Evolutionary conservation across 257 asterid species (phyloP).

Genomic region (Salvia rosmarinus): DNA sequence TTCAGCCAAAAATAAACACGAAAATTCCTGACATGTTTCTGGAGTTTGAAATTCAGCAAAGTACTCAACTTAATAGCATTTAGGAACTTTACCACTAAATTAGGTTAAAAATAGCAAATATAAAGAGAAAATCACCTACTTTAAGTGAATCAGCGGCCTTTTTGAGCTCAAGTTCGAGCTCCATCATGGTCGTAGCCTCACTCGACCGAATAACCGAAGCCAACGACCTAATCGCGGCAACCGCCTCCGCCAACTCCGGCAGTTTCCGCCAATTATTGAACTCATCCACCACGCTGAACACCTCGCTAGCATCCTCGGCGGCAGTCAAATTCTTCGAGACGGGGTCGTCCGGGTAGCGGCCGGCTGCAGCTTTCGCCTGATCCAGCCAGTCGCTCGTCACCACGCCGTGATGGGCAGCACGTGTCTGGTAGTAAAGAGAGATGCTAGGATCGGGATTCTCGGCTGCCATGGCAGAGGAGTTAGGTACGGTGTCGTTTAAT

Average conservation of each 20-base stretch:
- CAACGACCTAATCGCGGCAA: slow-evolving; percentile 96
- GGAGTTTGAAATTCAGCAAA: slow-evolving; percentile 6
- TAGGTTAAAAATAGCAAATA: neutral
- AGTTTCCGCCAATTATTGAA: slow-evolving; percentile 87
- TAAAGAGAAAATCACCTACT: slow-evolving; percentile 37
- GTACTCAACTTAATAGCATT: neutral
- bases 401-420: slow-evolving; percentile 93
- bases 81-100: neutral
- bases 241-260: slow-evolving; percentile 98
- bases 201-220: slow-evolving; percentile 88
- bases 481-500: too few relatives aligned
- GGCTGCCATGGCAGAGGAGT: slow-evolving; percentile 53
- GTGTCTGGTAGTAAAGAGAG: slow-evolving; percentile 80
- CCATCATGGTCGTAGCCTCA: slow-evolving; percentile 95
- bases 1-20: neutral
- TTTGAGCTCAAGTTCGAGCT: slow-evolving; percentile 90
- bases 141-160: slow-evolving; percentile 86
- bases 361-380: slow-evolving; percentile 92
- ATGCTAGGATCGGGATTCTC: slow-evolving; percentile 55
- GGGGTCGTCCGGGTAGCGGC: slow-evolving; percentile 42
- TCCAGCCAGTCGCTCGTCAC: slow-evolving; percentile 93
- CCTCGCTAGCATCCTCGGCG: slow-evolving; percentile 44
- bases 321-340: slow-evolving; percentile 41
- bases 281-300: slow-evolving; percentile 78
- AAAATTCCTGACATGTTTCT: neutral